These are phyloP conservation scores for Pseudocercospora eumusae DNA, from an alignment of 2,329 filamentous ascomycete genomes.

Conservation along the genomic window DNA sequence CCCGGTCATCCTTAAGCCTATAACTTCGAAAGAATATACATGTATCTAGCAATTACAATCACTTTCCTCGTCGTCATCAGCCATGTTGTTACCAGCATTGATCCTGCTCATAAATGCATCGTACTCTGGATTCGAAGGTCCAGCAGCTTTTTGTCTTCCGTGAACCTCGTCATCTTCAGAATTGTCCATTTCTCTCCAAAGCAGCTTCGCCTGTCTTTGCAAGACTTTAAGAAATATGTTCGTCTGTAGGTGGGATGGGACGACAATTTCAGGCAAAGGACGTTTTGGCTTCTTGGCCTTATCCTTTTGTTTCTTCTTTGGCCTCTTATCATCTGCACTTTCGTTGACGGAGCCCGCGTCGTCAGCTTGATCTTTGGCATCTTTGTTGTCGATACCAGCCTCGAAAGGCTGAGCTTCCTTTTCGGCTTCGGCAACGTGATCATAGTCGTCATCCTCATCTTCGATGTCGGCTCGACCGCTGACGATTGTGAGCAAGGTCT, in stretches of 20 bases:
- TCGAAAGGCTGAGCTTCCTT: conserved; percentile 22
- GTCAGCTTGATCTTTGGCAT: neutral
- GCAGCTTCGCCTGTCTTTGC: conserved; percentile 26
- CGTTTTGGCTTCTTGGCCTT: conserved; percentile 7
- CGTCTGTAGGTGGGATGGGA: conserved; percentile 26
- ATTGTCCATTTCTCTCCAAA: conserved; percentile 34
- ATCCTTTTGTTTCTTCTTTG: conserved; percentile 5
- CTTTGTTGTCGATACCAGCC: neutral
- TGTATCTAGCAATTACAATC: neutral
- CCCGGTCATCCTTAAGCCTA: no score
- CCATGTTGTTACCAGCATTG: conserved; percentile 1
- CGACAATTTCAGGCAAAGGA: conserved; percentile 23
- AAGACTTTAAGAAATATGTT: conserved; percentile 30
- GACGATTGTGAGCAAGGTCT: conserved; percentile 59
- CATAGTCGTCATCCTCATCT: conserved; percentile 22
- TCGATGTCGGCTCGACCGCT: conserved; percentile 29
- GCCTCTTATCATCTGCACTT: neutral
- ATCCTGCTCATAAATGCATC: neutral
- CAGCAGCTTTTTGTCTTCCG: conserved; percentile 11
- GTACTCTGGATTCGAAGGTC: neutral
- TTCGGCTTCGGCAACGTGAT: conserved; percentile 17
- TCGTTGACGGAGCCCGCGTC: neutral
- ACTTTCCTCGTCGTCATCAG: neutral
- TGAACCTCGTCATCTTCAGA: conserved; percentile 27
- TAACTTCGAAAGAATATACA: no score